These are phyloP conservation scores for Sisymbrium irio DNA, from an alignment of 345 rosid genomes.

Conservation along the genomic window DNA sequence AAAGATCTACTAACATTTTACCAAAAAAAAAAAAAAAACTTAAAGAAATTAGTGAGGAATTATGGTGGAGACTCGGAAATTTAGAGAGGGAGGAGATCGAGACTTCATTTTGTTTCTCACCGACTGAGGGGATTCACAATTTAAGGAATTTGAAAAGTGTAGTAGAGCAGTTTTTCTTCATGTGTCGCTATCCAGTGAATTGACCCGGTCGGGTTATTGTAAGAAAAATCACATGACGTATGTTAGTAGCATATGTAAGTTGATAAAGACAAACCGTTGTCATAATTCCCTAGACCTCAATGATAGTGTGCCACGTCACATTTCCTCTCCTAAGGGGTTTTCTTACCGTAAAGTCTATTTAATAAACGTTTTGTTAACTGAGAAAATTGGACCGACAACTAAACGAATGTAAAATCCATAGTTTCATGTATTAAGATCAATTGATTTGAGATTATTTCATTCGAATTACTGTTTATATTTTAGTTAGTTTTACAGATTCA, in stretches of 20 bases:
- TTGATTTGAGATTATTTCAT: too few relatives aligned
- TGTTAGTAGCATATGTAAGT: background rate
- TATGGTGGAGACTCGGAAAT: background rate
- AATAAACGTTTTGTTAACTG: background rate
- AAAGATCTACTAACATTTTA: too few relatives aligned
- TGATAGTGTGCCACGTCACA: background rate
- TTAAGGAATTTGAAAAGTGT: background rate
- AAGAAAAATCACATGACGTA: conserved; percentile 12
- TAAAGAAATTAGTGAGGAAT: background rate
- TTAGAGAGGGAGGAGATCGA: background rate
- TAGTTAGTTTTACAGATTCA: too few relatives aligned
- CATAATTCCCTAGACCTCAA: conserved; percentile 6
- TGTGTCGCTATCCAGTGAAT: background rate
- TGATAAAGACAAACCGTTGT: conserved; percentile 7
- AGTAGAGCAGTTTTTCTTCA: background rate
- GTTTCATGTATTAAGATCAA: too few relatives aligned
- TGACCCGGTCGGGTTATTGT: background rate
- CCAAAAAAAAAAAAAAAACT: too few relatives aligned
- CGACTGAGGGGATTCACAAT: background rate
- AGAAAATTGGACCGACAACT: too few relatives aligned
- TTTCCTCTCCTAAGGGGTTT: conserved; percentile 27
- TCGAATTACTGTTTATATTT: too few relatives aligned
- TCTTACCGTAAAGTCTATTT: background rate
- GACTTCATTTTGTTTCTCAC: background rate
- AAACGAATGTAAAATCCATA: too few relatives aligned